Conservation (phyloP, 163 green algal genomes). For the Chloroidium sp. region DNA sequence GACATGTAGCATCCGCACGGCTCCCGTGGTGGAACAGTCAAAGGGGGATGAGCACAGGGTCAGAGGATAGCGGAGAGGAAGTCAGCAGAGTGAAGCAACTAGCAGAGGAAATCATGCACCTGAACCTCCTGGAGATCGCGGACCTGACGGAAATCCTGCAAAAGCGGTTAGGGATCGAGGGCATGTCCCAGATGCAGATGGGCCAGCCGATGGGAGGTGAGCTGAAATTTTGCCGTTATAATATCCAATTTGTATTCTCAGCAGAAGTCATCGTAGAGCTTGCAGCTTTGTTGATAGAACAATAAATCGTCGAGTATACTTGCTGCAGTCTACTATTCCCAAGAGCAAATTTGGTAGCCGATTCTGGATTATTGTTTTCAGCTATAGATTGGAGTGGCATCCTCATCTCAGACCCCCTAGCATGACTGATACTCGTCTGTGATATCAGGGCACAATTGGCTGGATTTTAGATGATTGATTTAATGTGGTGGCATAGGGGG, state of each 20-base stretch:
- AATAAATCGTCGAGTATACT: too few species aligned
- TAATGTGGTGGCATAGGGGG: slow-evolving; percentile 32
- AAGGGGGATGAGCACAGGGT: too few species aligned
- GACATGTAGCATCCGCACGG: too few species aligned
- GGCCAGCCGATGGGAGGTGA: too few species aligned
- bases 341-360: background rate
- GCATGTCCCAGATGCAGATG: too few species aligned
- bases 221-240: too few species aligned
- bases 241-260: slow-evolving; percentile 30
- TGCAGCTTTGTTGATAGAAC: background rate
- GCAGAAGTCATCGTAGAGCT: slow-evolving; percentile 2
- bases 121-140: slow-evolving; percentile 79
- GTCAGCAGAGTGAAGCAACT: slow-evolving; percentile 40
- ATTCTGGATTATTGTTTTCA: background rate
- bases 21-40: too few species aligned
- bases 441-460: background rate
- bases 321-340: too few species aligned
- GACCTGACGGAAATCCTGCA: slow-evolving; percentile 77
- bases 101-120: slow-evolving; percentile 60
- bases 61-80: background rate
- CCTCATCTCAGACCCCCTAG: background rate
- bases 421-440: background rate
- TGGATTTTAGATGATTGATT: slow-evolving; percentile 20
- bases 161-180: slow-evolving; percentile 59
- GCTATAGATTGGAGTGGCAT: background rate